Percentiles rank a stretch among this genome's conserved stretches.
phyloP scores from a whole-genome alignment of 306 rosid species.

The Arachis hypogaea region DNA sequence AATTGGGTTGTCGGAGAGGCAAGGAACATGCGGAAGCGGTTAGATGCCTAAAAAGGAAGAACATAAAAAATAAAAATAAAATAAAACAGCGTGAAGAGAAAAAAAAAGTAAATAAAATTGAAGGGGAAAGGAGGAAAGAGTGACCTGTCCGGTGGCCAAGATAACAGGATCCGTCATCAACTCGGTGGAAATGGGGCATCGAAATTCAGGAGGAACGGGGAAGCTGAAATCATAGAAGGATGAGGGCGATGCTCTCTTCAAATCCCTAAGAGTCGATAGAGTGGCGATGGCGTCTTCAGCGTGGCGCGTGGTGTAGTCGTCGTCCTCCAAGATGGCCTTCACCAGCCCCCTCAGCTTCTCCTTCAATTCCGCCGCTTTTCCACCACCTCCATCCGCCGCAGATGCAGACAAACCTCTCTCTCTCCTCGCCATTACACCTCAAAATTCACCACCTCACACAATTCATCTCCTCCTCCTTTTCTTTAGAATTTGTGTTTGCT shows the following conservation, averaged over 20 bases:
- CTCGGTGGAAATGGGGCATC: constrained; percentile 76
- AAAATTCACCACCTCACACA: neutral
- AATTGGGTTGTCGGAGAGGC: neutral
- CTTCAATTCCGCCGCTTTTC: constrained; percentile 51
- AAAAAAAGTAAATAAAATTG: too few relatives aligned
- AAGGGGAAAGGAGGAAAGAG: too few relatives aligned
- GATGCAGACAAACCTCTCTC: constrained; percentile 29
- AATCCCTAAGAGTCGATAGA: constrained; percentile 54
- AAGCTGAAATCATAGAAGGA: constrained; percentile 35
- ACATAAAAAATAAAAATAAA: too few relatives aligned
- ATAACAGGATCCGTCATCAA: constrained; percentile 84
- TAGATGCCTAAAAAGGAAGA: neutral
- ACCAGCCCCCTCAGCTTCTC: constrained; percentile 51
- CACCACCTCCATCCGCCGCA: neutral
- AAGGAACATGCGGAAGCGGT: neutral
- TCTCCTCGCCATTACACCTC: constrained; percentile 43
- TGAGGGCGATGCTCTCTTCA: constrained; percentile 25
- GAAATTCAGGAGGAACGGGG: constrained; percentile 56
- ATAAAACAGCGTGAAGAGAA: neutral
- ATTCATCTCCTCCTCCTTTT: neutral
- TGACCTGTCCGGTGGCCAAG: constrained; percentile 79
- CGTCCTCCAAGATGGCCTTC: constrained; percentile 50
- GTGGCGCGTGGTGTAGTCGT: constrained; percentile 40
- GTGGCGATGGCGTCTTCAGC: constrained; percentile 59
- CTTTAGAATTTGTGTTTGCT: too few relatives aligned